phyloP scores from a whole-genome alignment of 176 grass and related monocot genomes.

The Guadua angustifolia region DNA sequence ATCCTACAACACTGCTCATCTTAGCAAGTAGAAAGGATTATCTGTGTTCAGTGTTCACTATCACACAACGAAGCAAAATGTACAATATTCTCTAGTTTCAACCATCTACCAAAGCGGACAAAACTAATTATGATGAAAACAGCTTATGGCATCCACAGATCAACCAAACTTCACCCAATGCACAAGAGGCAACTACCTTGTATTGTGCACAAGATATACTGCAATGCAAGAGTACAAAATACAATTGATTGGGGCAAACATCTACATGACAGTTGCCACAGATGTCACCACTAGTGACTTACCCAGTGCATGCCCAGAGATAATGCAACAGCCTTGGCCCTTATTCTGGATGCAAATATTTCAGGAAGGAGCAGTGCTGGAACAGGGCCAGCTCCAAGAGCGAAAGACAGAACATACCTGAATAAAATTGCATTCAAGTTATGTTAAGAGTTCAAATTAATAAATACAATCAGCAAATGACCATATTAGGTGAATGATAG shows the following conservation, averaged over 20 bases:
- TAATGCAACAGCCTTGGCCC: slow-evolving; percentile 96
- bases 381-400: slow-evolving; percentile 95
- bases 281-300: slow-evolving; percentile 40
- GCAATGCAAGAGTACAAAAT: not conserved
- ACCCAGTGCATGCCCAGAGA: slow-evolving; percentile 99
- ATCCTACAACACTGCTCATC: not conserved
- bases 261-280: not conserved
- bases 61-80: not conserved
- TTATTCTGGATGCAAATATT: slow-evolving; percentile 98
- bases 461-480: not conserved
- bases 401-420: slow-evolving; percentile 95
- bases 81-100: not conserved
- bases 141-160: not conserved
- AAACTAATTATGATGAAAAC: not conserved
- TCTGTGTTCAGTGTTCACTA: not conserved
- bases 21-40: not conserved
- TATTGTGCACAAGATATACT: slow-evolving; percentile 29
- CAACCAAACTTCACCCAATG: not conserved
- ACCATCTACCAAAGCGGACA: not conserved
- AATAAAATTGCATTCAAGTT: slow-evolving; percentile 46
- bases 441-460: not conserved
- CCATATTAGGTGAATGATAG: slow-evolving; percentile 20
- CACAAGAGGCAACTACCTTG: not conserved
- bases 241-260: not conserved
- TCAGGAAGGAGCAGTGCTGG: slow-evolving; percentile 97